phyloP scores from a whole-genome alignment of 208 protist species.

The Wallacemonas sp. region DNA sequence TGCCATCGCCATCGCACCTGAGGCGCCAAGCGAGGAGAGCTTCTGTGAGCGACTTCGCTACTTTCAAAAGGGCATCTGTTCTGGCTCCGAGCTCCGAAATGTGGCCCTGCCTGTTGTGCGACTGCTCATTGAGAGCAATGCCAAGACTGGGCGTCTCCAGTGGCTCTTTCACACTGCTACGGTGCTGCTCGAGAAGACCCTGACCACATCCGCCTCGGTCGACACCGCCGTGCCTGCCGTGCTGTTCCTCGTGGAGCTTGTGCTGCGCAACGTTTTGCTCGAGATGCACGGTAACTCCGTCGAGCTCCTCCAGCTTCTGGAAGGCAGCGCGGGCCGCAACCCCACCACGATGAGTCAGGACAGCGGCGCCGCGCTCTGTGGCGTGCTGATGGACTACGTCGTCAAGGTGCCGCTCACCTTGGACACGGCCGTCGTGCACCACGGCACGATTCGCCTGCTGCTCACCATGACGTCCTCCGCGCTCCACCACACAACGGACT shows the following conservation, averaged over 20 bases:
- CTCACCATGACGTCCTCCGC: slow-evolving; percentile 78
- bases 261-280: slow-evolving; percentile 56
- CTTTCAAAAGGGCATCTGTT: slow-evolving; percentile 44
- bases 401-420: slow-evolving; percentile 34
- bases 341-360: slow-evolving; percentile 5
- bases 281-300: slow-evolving; percentile 34
- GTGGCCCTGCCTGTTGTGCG: slow-evolving; percentile 45
- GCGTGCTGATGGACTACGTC: slow-evolving; percentile 46
- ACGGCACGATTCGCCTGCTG: slow-evolving; percentile 56
- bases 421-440: slow-evolving; percentile 52
- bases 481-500: slow-evolving; percentile 68
- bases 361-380: slow-evolving; percentile 44
- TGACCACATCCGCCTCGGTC: slow-evolving; percentile 26
- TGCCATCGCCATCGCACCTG: slow-evolving; percentile 21
- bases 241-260: slow-evolving; percentile 54
- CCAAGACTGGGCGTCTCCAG: slow-evolving; percentile 32
- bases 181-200: slow-evolving; percentile 28
- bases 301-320: slow-evolving; percentile 41
- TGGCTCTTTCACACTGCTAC: slow-evolving; percentile 64
- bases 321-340: slow-evolving; percentile 14
- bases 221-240: slow-evolving; percentile 32
- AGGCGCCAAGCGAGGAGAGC: slow-evolving; percentile 33
- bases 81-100: slow-evolving; percentile 48
- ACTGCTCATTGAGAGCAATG: slow-evolving; percentile 23
- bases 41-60: slow-evolving; percentile 38